phyloP scores from a whole-genome alignment of 306 rosid species.

The Begonia masoniana region DNA sequence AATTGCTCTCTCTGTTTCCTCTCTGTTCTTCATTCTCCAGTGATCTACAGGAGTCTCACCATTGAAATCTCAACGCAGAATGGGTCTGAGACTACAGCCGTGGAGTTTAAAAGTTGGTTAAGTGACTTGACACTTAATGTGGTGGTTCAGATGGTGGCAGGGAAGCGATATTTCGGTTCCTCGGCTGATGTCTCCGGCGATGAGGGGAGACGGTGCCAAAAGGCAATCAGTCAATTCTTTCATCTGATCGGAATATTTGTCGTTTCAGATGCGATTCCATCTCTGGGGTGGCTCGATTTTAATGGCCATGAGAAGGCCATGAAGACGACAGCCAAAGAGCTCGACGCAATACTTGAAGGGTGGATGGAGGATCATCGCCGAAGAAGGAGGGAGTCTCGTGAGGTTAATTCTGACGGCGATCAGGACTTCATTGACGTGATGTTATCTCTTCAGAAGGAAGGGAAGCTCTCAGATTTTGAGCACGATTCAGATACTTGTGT shows the following conservation, averaged over 20 bases:
- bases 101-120: constrained; percentile 28
- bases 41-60: no score
- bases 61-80: no score
- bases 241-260: constrained; percentile 33
- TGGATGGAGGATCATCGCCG: constrained; percentile 46
- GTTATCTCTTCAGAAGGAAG: constrained; percentile 30
- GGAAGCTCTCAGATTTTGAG: constrained; percentile 23
- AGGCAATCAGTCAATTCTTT: constrained; percentile 32
- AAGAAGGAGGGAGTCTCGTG: constrained; percentile 5
- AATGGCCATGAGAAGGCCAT: constrained; percentile 44
- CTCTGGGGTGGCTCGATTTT: constrained; percentile 38
- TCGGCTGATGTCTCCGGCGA: constrained; percentile 10
- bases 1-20: no score
- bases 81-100: constrained; percentile 5
- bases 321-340: constrained; percentile 46
- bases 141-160: constrained; percentile 47
- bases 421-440: constrained; percentile 52
- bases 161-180: constrained; percentile 39
- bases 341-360: constrained; percentile 32
- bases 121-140: constrained; percentile 33
- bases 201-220: constrained; percentile 21
- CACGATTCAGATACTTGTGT: constrained; percentile 25
- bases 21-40: no score
- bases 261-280: constrained; percentile 41
- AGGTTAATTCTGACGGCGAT: constrained; percentile 13